Conservation (phyloP, 23 red algal genomes). For the Gracilariopsis chorda region DNA sequence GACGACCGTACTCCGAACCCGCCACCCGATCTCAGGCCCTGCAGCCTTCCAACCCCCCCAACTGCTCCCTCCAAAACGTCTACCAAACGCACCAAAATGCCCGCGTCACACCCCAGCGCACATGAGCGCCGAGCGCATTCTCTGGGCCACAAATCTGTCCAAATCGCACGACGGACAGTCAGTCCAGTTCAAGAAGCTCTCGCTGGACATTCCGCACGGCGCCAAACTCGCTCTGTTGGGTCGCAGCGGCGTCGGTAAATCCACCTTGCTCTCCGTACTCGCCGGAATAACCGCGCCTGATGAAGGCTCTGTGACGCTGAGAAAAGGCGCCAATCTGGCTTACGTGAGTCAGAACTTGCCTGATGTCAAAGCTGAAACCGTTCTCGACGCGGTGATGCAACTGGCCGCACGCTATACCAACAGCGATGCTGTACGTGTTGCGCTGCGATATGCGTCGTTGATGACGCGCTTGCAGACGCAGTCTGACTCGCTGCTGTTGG, state of each 20-base stretch:
- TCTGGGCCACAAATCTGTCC: slow-evolving; percentile 43
- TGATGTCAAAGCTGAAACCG: not conserved
- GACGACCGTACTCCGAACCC: too few species aligned
- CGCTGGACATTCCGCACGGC: slow-evolving; percentile 42
- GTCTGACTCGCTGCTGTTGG: not conserved
- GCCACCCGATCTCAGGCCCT: too few species aligned
- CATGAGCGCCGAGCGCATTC: slow-evolving; percentile 35
- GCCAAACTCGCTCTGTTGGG: slow-evolving; percentile 88
- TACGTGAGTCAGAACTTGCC: slow-evolving; percentile 70
- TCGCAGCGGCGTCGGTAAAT: slow-evolving; percentile 84
- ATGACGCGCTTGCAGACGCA: not conserved
- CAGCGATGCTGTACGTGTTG: slow-evolving; percentile 18
- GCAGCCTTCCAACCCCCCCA: too few species aligned
- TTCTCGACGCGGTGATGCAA: slow-evolving; percentile 27
- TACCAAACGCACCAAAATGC: not conserved
- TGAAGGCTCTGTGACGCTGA: slow-evolving; percentile 40
- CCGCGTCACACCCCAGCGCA: not conserved
- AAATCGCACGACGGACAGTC: slow-evolving; percentile 58
- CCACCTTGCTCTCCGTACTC: slow-evolving; percentile 75
- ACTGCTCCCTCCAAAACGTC: not conserved
- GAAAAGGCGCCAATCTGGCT: slow-evolving; percentile 49
- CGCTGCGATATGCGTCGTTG: not conserved
- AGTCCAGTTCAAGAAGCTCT: slow-evolving; percentile 49
- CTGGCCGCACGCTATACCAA: slow-evolving; percentile 26
- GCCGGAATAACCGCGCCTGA: slow-evolving; percentile 55